These are phyloP conservation scores for Bertia moriformis DNA, from an alignment of 2,329 filamentous ascomycete species.

Conservation along the genomic window DNA sequence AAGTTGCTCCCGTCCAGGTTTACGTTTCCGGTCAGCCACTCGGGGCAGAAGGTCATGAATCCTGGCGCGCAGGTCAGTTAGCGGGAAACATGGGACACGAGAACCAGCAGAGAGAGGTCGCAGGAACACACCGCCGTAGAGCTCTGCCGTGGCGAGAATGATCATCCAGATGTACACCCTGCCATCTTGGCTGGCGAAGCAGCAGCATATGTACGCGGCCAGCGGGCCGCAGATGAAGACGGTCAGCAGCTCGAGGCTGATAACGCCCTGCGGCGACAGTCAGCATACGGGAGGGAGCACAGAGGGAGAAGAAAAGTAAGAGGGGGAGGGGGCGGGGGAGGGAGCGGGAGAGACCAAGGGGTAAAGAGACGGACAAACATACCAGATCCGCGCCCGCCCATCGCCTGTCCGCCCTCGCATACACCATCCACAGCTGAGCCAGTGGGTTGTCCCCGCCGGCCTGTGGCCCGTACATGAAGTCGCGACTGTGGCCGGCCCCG, in stretches of 20 bases:
- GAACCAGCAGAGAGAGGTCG: too few species aligned
- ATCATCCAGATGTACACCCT: conserved; percentile 47
- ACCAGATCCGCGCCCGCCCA: conserved; percentile 51
- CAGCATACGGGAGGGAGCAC: background rate
- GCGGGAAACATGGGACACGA: background rate
- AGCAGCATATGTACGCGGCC: conserved; percentile 43
- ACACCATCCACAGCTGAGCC: conserved; percentile 55
- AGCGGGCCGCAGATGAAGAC: conserved; percentile 47
- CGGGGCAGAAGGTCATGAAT: conserved; percentile 59
- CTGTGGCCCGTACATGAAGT: conserved; percentile 40
- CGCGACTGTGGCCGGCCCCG: conserved; percentile 7
- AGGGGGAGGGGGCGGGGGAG: conserved; percentile 1
- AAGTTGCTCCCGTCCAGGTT: conserved; percentile 53
- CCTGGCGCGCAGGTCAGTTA: conserved; percentile 24
- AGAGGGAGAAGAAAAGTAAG: background rate
- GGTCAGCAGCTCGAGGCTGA: conserved; percentile 52
- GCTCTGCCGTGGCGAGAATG: conserved; percentile 48
- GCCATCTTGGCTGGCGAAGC: conserved; percentile 37
- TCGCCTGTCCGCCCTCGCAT: conserved; percentile 45
- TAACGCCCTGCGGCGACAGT: conserved; percentile 38
- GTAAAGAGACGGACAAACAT: conserved; percentile 11
- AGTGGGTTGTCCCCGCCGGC: conserved; percentile 35
- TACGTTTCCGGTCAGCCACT: conserved; percentile 47
- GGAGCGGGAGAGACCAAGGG: conserved; percentile 1
- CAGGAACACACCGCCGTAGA: conserved; percentile 40